Base-by-base conservation (phyloP, 2,329 filamentous ascomycete species). In the Alternaria consortialis region DNA sequence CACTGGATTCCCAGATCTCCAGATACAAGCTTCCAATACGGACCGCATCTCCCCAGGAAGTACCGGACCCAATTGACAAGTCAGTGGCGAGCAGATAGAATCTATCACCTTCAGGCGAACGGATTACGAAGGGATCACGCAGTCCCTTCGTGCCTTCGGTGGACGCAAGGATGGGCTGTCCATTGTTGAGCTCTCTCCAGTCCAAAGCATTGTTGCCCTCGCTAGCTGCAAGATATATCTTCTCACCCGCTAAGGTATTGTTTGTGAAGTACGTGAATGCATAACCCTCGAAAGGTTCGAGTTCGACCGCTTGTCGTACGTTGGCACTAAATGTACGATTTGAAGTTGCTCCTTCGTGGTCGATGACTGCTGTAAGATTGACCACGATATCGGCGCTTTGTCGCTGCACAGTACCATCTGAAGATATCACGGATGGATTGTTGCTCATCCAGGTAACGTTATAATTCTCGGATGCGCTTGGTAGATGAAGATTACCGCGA, bases 11-110 rank as follows among this genome's bases (percentile, higher is more conserved):
- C 84, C 84, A 86, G 5, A 86, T 76, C 61, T 86, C 83, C 2
- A 86, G 77, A 55, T 84, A 86, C 7, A 80, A 79, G 62, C 83
- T 85, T 0, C 84, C 84, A 0, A 67, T 79, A 13, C 80, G 77
- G 2, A 85, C 82, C 0, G 84, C 69, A n/a, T 81, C 77, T 11
- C 74, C 79, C 84, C 84, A 86, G 0, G 82, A 83, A 0, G 84
- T 86, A 1, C 84, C 84, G 7, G 82, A 84, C 1, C 84, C 84
- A 52, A 86, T 86, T 0, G 84, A 85, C 0, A 86, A 74, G 54
- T 86, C 84, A 0, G 84, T 86, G 0, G 84, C 84, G 17, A 86
- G 77, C 13, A 86, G 67, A 51, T 79, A 86, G 59, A 86, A 86
- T 4, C 77, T 84, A n/a, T 80, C 79, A 0, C 84, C 84, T 27